phyloP scores from a whole-genome alignment of 2,329 filamentous ascomycete genomes.

The Pyricularia sp. region DNA sequence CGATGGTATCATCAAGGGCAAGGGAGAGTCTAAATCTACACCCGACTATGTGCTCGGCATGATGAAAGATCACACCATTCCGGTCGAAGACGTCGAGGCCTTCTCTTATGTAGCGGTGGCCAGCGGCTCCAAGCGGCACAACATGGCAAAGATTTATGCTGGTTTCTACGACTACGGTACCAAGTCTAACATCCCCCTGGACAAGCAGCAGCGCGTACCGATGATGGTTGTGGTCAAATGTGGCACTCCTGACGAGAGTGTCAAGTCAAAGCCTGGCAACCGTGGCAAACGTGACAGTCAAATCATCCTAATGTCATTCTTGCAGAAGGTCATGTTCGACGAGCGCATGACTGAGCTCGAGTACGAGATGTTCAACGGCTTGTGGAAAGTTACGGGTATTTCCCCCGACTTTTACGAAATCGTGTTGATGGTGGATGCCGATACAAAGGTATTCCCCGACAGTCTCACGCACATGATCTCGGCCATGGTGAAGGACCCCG shows the following conservation, averaged over 20 bases:
- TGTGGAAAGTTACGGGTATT: slow-evolving; percentile 98
- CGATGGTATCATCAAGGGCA: slow-evolving; percentile 94
- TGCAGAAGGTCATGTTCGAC: slow-evolving; percentile 99
- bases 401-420: slow-evolving; percentile 97
- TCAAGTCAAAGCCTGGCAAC: slow-evolving; percentile 83
- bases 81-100: slow-evolving; percentile 71
- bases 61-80: slow-evolving; percentile 84
- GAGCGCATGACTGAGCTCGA: slow-evolving; percentile 99
- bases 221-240: slow-evolving; percentile 97
- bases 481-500: slow-evolving; percentile 97
- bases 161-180: slow-evolving; percentile 96
- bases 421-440: slow-evolving; percentile 97
- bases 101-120: slow-evolving; percentile 97
- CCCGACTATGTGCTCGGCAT: slow-evolving; percentile 85
- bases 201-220: slow-evolving; percentile 92
- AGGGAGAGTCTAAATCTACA: slow-evolving; percentile 78
- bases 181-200: slow-evolving; percentile 65
- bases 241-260: slow-evolving; percentile 79
- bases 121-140: slow-evolving; percentile 93
- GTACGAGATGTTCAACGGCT: slow-evolving; percentile 98
- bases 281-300: slow-evolving; percentile 98
- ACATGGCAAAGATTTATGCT: slow-evolving; percentile 97
- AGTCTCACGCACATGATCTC: slow-evolving; percentile 98
- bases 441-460: slow-evolving; percentile 98
- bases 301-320: slow-evolving; percentile 97